phyloP scores from a whole-genome alignment of 805 yeast genomes.

The Lipomyces orientalis region DNA sequence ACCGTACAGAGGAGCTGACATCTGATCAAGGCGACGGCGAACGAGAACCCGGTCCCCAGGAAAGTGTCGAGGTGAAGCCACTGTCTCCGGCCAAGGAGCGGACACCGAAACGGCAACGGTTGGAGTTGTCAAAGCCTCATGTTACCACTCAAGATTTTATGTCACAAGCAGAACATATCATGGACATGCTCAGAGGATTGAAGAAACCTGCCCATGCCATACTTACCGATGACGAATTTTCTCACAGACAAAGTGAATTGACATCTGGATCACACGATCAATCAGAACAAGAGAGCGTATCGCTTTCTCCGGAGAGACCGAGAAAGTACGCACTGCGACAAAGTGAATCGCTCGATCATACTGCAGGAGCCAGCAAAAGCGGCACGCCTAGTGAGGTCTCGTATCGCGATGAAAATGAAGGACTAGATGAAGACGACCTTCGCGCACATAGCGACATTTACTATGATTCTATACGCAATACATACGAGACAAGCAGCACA shows the following conservation, averaged over 20 bases:
- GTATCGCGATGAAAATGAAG: slow-evolving; percentile 1
- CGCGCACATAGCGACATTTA: slow-evolving; percentile 18
- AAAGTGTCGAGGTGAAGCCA: slow-evolving; percentile 14
- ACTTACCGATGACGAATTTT: slow-evolving; percentile 26
- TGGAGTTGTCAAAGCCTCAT: slow-evolving; percentile 11
- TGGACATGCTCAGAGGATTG: slow-evolving; percentile 36
- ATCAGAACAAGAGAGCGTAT: background rate
- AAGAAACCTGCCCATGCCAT: slow-evolving; percentile 17
- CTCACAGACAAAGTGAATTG: slow-evolving; percentile 31
- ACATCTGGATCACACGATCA: slow-evolving; percentile 11
- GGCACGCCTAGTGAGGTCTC: background rate
- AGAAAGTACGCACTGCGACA: background rate
- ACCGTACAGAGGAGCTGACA: background rate
- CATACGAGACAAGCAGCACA: slow-evolving; percentile 32
- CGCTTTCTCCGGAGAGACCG: background rate
- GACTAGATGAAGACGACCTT: slow-evolving; percentile 3
- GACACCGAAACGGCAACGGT: slow-evolving; percentile 25
- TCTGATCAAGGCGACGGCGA: background rate
- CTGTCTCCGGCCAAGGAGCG: slow-evolving; percentile 32
- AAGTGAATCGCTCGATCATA: background rate
- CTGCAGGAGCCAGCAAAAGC: background rate
- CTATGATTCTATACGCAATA: slow-evolving; percentile 32
- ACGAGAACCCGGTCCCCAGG: background rate
- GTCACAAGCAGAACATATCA: slow-evolving; percentile 42
- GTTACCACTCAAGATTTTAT: slow-evolving; percentile 39